A percentile compares a stretch with the other conserved stretches of the same genome.
phyloP scores from a whole-genome alignment of 23 red algal genomes.

The Gracilaria gracilis region DNA sequence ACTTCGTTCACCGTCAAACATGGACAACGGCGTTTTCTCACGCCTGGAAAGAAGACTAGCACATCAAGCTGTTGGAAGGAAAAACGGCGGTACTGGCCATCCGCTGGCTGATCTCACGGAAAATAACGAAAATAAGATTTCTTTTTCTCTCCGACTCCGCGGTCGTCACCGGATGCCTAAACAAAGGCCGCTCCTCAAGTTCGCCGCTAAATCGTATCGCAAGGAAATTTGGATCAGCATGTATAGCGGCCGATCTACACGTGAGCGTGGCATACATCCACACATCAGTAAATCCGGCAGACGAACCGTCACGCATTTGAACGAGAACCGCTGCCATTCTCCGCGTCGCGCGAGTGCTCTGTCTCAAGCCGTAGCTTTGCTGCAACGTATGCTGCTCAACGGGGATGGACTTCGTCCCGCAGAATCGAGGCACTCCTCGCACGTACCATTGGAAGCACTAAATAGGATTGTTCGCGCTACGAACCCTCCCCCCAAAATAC shows the following conservation, averaged over 20 bases:
- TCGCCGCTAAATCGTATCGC: not conserved
- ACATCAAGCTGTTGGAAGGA: conserved; percentile 30
- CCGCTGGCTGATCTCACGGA: not conserved
- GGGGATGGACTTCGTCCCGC: too few relatives aligned
- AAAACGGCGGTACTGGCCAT: not conserved
- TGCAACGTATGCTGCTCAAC: too few relatives aligned
- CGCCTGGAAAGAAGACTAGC: not conserved
- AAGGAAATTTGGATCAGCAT: not conserved
- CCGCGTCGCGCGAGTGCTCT: too few relatives aligned
- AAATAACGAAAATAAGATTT: not conserved
- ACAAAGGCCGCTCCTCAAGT: not conserved
- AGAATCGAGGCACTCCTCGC: too few relatives aligned
- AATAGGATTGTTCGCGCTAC: too few relatives aligned
- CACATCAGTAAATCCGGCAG: conserved; percentile 13
- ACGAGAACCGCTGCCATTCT: not conserved
- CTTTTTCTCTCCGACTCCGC: conserved; percentile 21
- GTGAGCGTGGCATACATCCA: not conserved
- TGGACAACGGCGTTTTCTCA: conserved; percentile 18
- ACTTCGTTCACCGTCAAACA: not conserved
- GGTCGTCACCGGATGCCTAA: not conserved
- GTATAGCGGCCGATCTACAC: not conserved
- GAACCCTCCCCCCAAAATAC: too few relatives aligned
- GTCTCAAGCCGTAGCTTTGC: too few relatives aligned
- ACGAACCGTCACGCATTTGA: not conserved
- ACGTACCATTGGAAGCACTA: too few relatives aligned